phyloP scores from a whole-genome alignment of 495 filamentous ascomycete species.

The Daldinia decipiens region DNA sequence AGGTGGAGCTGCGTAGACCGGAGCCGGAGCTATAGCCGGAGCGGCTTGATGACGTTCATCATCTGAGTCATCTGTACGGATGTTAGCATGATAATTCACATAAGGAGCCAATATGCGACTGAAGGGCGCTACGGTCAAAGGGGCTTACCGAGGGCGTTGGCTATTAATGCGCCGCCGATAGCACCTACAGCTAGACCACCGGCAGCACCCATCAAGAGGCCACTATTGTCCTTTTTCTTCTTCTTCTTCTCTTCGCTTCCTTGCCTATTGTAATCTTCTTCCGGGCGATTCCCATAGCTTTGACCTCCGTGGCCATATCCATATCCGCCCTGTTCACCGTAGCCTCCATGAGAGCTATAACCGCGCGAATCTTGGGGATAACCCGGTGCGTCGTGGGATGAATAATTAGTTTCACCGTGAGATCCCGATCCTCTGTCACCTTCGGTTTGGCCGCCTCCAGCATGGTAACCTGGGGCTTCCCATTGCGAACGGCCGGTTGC shows the following conservation, averaged over 20 bases:
- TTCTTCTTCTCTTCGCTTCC: slow-evolving; percentile 54
- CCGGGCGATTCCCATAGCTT: slow-evolving; percentile 18
- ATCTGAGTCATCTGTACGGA: slow-evolving; percentile 43
- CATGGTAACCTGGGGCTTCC: slow-evolving; percentile 59
- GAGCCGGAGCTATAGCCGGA: slow-evolving; percentile 41
- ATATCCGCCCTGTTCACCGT: slow-evolving; percentile 12
- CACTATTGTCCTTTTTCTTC: slow-evolving; percentile 52
- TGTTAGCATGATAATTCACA: slow-evolving; percentile 26
- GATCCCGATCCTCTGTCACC: slow-evolving; percentile 33
- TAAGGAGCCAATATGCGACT: neutral
- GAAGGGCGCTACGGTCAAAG: neutral
- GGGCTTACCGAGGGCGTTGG: slow-evolving; percentile 62
- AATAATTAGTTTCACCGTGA: slow-evolving; percentile 28
- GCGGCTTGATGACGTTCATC: slow-evolving; percentile 32
- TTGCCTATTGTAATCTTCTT: slow-evolving; percentile 47
- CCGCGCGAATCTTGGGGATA: slow-evolving; percentile 33
- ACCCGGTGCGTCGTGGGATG: slow-evolving; percentile 28
- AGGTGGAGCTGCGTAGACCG: slow-evolving; percentile 40
- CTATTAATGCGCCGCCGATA: slow-evolving; percentile 65
- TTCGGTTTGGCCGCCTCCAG: slow-evolving; percentile 14
- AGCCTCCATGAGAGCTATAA: slow-evolving; percentile 19
- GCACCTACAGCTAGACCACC: slow-evolving; percentile 67
- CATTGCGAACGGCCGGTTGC: slow-evolving; percentile 69
- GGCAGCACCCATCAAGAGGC: slow-evolving; percentile 60
- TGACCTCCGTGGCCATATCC: slow-evolving; percentile 36